These are phyloP conservation scores for Phytophthora sp. DNA, from an alignment of 352 stramenopile species.

Conservation along the genomic window DNA sequence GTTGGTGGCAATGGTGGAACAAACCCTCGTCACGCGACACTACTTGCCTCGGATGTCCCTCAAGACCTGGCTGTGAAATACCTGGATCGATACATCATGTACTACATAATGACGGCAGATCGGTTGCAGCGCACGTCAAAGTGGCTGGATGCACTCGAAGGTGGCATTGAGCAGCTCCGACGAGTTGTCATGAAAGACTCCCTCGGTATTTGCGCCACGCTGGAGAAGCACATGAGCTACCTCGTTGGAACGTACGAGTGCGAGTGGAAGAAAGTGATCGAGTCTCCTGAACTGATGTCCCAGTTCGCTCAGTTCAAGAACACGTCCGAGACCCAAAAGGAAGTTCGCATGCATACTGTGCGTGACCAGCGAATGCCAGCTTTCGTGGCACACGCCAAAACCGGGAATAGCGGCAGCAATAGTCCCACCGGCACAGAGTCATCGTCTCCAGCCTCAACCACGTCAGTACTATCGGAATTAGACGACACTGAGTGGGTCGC, in stretches of 20 bases:
- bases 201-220: constrained; percentile 81
- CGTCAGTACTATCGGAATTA: constrained; percentile 18
- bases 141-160: constrained; percentile 89
- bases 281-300: constrained; percentile 74
- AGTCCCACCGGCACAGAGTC: constrained; percentile 40
- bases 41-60: constrained; percentile 56
- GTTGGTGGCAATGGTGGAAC: constrained; percentile 90
- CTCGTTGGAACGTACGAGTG: constrained; percentile 94
- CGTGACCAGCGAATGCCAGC: constrained; percentile 88
- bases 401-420: constrained; percentile 71
- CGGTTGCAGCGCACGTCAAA: constrained; percentile 81
- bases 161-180: constrained; percentile 58
- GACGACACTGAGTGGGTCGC: constrained; percentile 68
- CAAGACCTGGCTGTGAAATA: constrained; percentile 84
- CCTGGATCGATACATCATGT: constrained; percentile 91
- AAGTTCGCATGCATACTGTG: constrained; percentile 66
- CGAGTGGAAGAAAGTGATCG: constrained; percentile 93
- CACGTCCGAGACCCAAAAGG: constrained; percentile 74
- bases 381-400: constrained; percentile 48
- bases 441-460: constrained; percentile 49
- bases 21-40: constrained; percentile 83
- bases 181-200: constrained; percentile 89
- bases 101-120: constrained; percentile 88
- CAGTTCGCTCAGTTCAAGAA: constrained; percentile 94
- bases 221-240: constrained; percentile 86